Percentiles rank a stretch among this genome's conserved stretches.
These are phyloP conservation scores for Noccaea caerulescens DNA, from an alignment of 345 rosid genomes.

Conservation along the genomic window DNA sequence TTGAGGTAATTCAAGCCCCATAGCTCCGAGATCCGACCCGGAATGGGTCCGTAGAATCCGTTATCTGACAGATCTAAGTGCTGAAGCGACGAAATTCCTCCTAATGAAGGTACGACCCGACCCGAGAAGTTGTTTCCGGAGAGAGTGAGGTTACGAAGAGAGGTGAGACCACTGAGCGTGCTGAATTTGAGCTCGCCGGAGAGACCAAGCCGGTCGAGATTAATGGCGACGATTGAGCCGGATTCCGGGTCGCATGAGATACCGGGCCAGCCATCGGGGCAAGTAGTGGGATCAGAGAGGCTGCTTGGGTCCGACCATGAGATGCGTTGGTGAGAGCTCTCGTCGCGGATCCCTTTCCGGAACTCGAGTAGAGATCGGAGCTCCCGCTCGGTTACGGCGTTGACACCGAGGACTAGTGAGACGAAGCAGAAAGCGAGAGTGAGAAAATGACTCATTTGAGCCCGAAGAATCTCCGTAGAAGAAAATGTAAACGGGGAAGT, in stretches of 20 bases:
- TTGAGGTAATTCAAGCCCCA: conserved; percentile 73
- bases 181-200: conserved; percentile 78
- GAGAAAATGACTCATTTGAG: conserved; percentile 50
- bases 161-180: conserved; percentile 59
- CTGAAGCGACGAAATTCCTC: conserved; percentile 64
- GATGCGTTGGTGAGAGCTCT: conserved; percentile 48
- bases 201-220: conserved; percentile 64
- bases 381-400: conserved; percentile 53
- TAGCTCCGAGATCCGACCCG: conserved; percentile 74
- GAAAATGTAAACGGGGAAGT: neutral
- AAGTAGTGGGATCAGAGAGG: conserved; percentile 45
- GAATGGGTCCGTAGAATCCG: conserved; percentile 81
- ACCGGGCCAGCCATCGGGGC: conserved; percentile 74
- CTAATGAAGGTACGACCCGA: conserved; percentile 79
- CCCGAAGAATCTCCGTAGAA: neutral
- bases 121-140: conserved; percentile 85
- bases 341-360: conserved; percentile 74
- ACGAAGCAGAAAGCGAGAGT: conserved; percentile 43
- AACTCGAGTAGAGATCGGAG: conserved; percentile 77
- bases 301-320: conserved; percentile 55
- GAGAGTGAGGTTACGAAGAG: conserved; percentile 66
- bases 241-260: conserved; percentile 58
- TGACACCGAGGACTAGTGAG: conserved; percentile 35
- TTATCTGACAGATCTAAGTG: conserved; percentile 83
- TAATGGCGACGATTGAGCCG: conserved; percentile 56